phyloP scores from a whole-genome alignment of 31 red algal genomes.

The Odonthalia washingtoniensis region DNA sequence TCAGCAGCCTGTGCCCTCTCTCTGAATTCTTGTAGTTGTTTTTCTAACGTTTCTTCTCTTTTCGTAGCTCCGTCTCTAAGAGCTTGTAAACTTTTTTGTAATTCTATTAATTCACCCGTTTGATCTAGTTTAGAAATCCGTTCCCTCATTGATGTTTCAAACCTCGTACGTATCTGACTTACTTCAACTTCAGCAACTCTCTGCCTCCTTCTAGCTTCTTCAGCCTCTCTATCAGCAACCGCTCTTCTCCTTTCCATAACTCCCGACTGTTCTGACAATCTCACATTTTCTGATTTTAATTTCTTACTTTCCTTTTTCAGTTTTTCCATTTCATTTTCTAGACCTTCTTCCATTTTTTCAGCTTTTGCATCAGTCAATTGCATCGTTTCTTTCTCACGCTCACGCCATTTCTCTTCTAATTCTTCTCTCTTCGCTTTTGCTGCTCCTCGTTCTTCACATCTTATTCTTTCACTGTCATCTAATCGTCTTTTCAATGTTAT shows the following conservation, averaged over 20 bases:
- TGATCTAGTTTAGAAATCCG: constrained; percentile 48
- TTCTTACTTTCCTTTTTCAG: constrained; percentile 21
- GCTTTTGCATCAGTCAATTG: constrained; percentile 14
- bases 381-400: constrained; percentile 31
- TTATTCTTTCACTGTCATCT: constrained; percentile 42
- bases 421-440: constrained; percentile 31
- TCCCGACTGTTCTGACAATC: constrained; percentile 1
- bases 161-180: constrained; percentile 43
- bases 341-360: neutral
- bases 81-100: constrained; percentile 37
- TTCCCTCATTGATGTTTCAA: constrained; percentile 52
- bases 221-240: constrained; percentile 5
- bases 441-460: constrained; percentile 32
- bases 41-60: constrained; percentile 38
- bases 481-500: constrained; percentile 26
- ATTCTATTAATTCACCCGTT: constrained; percentile 23
- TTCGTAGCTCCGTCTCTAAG: constrained; percentile 32
- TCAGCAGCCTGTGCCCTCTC: constrained; percentile 44
- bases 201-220: constrained; percentile 41
- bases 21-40: constrained; percentile 47
- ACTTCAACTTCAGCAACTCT: constrained; percentile 38
- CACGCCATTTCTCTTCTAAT: constrained; percentile 17
- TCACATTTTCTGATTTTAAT: constrained; percentile 35
- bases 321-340: constrained; percentile 30
- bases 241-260: constrained; percentile 7